These are phyloP conservation scores for Schrenkiella parvula DNA, from an alignment of 345 rosid species.

Conservation along the genomic window DNA sequence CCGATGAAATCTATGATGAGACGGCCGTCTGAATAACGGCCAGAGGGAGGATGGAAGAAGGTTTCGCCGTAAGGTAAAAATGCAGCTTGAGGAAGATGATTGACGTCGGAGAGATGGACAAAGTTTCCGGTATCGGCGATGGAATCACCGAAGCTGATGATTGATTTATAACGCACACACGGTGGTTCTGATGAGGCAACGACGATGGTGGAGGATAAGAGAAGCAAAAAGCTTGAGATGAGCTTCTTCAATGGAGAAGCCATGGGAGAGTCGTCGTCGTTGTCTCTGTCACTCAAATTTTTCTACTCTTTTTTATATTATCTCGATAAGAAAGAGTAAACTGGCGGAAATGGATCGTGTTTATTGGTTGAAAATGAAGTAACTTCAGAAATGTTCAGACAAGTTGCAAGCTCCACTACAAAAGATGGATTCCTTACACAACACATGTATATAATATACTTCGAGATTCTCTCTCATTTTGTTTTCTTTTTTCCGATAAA, in stretches of 20 bases:
- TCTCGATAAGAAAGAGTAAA: not conserved
- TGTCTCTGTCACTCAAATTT: not conserved
- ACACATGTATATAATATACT: too few relatives aligned
- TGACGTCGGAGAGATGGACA: conserved; percentile 5
- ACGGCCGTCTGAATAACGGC: conserved; percentile 51
- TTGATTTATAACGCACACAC: conserved; percentile 16
- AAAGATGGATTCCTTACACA: not conserved
- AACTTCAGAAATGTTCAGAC: not conserved
- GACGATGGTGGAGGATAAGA: not conserved
- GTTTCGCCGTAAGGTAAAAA: conserved; percentile 46
- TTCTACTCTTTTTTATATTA: not conserved
- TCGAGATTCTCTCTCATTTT: not conserved
- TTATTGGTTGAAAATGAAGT: conserved; percentile 6
- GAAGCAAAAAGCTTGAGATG: conserved; percentile 2
- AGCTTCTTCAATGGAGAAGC: conserved; percentile 17
- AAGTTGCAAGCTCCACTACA: conserved; percentile 6
- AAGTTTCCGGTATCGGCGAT: conserved; percentile 48
- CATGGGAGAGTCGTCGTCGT: conserved; percentile 1
- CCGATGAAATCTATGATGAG: conserved; percentile 56
- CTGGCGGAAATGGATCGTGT: not conserved
- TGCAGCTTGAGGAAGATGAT: conserved; percentile 17
- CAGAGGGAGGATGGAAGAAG: conserved; percentile 44
- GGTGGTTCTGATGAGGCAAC: conserved; percentile 2
- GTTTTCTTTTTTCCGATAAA: not conserved
- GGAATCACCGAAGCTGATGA: conserved; percentile 64